A percentile compares a stretch with the other conserved stretches of the same genome.
These are phyloP conservation scores for Hericium alpestre DNA, from an alignment of 768 basidiomycete species.

Conservation along the genomic window DNA sequence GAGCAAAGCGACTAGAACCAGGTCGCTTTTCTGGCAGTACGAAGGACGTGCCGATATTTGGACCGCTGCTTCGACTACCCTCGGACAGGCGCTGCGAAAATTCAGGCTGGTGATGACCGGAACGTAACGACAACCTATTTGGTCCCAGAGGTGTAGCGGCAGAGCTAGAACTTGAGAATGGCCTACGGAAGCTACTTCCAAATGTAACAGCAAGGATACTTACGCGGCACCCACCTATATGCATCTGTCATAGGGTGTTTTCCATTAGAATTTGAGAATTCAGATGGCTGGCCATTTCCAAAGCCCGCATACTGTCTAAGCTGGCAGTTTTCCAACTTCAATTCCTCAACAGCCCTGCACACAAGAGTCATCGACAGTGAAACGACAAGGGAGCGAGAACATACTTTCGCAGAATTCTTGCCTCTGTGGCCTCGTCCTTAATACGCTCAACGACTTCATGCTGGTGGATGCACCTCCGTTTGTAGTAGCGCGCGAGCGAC, in stretches of 20 bases:
- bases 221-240: conserved; percentile 27
- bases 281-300: conserved; percentile 24
- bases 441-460: conserved; percentile 41
- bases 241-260: conserved; percentile 49
- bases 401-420: conserved; percentile 41
- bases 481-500: conserved; percentile 54
- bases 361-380: conserved; percentile 4
- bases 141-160: conserved; percentile 46
- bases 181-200: neutral
- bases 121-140: conserved; percentile 58
- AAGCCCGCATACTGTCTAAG: conserved; percentile 28
- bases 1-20: conserved; percentile 37
- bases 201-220: neutral
- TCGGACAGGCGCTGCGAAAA: conserved; percentile 20
- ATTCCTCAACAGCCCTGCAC: conserved; percentile 37
- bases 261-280: conserved; percentile 41
- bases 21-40: conserved; percentile 27
- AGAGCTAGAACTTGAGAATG: conserved; percentile 46
- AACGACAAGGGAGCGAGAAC: conserved; percentile 3
- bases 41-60: neutral
- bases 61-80: neutral
- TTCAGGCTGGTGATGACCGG: conserved; percentile 42
- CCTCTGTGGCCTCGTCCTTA: conserved; percentile 38
- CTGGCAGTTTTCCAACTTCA: conserved; percentile 40
- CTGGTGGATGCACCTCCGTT: conserved; percentile 45